These are phyloP conservation scores for Paraleonurus japonicus DNA, from an alignment of 257 asterid species.

Conservation along the genomic window DNA sequence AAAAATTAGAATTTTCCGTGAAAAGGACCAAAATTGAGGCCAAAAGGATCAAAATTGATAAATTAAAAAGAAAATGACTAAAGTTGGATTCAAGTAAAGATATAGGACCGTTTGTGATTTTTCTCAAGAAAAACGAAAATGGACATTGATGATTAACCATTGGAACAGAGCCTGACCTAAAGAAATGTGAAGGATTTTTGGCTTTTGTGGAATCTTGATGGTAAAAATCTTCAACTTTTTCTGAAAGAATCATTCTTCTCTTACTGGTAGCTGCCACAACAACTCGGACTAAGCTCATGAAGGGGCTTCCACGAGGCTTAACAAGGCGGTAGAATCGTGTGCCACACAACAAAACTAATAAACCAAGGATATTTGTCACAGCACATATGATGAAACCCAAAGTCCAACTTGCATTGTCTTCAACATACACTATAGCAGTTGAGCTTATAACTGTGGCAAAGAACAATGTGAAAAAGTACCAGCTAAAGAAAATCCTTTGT, in stretches of 20 bases:
- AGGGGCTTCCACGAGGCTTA: conserved; percentile 62
- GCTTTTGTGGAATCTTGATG: conserved; percentile 25
- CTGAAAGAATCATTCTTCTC: conserved; percentile 38
- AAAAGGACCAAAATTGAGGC: too few species aligned
- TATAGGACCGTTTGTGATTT: too few species aligned
- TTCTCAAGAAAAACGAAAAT: too few species aligned
- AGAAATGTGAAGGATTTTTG: conserved; percentile 28
- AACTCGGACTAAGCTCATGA: conserved; percentile 48
- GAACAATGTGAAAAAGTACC: conserved; percentile 62
- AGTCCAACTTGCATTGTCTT: conserved; percentile 61
- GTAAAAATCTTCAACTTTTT: conserved; percentile 42
- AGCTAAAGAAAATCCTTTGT: conserved; percentile 53
- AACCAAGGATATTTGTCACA: conserved; percentile 47
- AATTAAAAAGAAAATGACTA: too few species aligned
- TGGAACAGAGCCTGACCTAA: conserved; percentile 30
- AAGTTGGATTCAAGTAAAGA: too few species aligned
- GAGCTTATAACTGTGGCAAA: conserved; percentile 45
- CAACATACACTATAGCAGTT: conserved; percentile 52
- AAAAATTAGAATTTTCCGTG: too few species aligned
- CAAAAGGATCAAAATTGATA: too few species aligned
- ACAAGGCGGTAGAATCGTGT: conserved; percentile 37
- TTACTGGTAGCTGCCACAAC: conserved; percentile 47
- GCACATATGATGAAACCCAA: conserved; percentile 48
- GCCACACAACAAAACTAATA: conserved; percentile 45
- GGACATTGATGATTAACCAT: too few species aligned